Evolutionary conservation across 2,329 filamentous ascomycete species (phyloP).

Genomic region (Ceratocystis diversiconidia): DNA sequence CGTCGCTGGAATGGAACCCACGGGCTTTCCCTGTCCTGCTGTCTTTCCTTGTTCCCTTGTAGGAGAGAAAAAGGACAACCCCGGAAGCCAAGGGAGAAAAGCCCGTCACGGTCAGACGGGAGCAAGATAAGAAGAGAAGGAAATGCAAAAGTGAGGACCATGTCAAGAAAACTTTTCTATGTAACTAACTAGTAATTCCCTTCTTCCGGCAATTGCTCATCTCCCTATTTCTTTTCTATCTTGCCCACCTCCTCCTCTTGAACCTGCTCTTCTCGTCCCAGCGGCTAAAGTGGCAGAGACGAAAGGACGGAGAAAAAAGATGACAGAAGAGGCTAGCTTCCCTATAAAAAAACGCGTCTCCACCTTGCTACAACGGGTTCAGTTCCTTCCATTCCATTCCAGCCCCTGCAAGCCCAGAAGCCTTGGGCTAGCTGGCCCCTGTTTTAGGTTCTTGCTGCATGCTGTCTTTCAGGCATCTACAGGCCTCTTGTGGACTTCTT

Average conservation of each 20-base stretch:
- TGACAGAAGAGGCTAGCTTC: background rate
- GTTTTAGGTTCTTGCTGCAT: background rate
- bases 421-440: background rate
- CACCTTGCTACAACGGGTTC: background rate
- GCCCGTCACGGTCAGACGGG: too few species aligned
- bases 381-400: background rate
- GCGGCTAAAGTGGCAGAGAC: too few species aligned
- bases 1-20: background rate
- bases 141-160: too few species aligned
- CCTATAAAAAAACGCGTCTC: background rate
- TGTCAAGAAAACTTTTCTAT: too few species aligned
- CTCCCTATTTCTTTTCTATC: too few species aligned
- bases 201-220: too few species aligned
- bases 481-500: background rate
- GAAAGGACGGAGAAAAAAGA: background rate
- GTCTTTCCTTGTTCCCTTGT: background rate
- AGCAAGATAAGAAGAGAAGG: too few species aligned
- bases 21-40: background rate
- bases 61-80: background rate
- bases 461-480: background rate
- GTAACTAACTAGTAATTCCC: too few species aligned
- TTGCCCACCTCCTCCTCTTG: too few species aligned
- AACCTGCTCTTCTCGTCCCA: too few species aligned
- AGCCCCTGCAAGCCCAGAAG: background rate
- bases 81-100: too few species aligned